Evolutionary conservation across 2,329 filamentous ascomycete species (phyloP), one percentile per base, ranked within the genome.

Genomic region (Aspergillus tanneri): DNA sequence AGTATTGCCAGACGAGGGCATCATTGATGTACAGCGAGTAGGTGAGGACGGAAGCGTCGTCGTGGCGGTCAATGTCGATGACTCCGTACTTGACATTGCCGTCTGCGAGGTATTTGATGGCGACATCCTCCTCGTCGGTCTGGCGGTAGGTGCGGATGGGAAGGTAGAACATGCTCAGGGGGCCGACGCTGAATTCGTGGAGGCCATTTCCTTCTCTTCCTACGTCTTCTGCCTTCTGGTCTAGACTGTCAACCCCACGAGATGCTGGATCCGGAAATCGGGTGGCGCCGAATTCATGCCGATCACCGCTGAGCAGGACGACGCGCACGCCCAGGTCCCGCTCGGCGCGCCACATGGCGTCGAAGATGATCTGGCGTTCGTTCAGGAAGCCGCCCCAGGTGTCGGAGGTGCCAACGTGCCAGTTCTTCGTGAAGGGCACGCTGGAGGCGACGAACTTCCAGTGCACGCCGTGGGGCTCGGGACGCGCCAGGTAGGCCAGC

Each of bases 351-450:
- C 93, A 97, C 82, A 96, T 96, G 2, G 89, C 88, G 66, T 96
- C 87, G 11, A 99, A 83, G 21, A 97, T 81, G 46, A 76, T 77
- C 45, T 79, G 81, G 12, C 93, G 85, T 74, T 99, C 93, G 40
- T 78, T 73, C 2, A 96, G 77, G 68, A 95, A 96, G 0, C 92
- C 92, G 38, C 89, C 90, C 93, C 93, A 99, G 0, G 93, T 97
- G 65, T 99, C 93, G 52, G 85, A 78, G 2, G 83, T 84, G 55
- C 93, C 92, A 55, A 96, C 82, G 19, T 84, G 86, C 92, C 93
- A 99, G 69, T 99, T 99, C 73, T 96, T 95, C 5, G 93, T 97
- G 66, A 99, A 96, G 0, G 93, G 93, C 4, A 97, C 87, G 14
- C 88, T 91, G 30, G 88, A 91, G 14, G 91, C 85, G 42, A 99